These are phyloP conservation scores for Roridomyces roridus DNA, from an alignment of 768 basidiomycete species.

Conservation along the genomic window DNA sequence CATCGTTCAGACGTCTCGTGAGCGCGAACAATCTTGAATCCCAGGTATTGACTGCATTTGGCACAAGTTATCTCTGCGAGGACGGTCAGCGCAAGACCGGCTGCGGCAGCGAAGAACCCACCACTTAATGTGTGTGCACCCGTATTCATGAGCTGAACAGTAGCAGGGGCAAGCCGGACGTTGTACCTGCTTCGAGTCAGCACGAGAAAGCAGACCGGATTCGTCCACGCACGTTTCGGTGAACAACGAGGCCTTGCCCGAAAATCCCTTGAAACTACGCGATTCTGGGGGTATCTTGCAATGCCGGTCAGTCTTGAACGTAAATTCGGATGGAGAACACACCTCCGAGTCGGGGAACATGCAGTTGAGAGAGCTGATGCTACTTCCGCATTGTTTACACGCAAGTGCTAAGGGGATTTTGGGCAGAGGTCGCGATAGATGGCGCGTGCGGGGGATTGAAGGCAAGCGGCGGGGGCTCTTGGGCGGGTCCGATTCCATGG, in stretches of 20 bases:
- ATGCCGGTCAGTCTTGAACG: neutral
- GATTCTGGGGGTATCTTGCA: conserved; percentile 50
- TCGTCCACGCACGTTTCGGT: conserved; percentile 52
- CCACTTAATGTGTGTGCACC: conserved; percentile 53
- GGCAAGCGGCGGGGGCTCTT: conserved; percentile 30
- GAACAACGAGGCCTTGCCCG: conserved; percentile 65
- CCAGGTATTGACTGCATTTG: conserved; percentile 51
- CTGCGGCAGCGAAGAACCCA: neutral
- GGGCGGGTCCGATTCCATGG: conserved; percentile 25
- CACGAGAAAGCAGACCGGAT: neutral
- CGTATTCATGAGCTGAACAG: conserved; percentile 64
- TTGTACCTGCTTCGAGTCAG: conserved; percentile 47
- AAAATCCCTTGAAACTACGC: conserved; percentile 59
- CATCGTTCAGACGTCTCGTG: conserved; percentile 62
- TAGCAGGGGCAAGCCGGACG: conserved; percentile 48
- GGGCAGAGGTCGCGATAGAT: conserved; percentile 53
- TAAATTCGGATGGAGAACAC: conserved; percentile 28
- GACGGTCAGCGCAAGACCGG: neutral
- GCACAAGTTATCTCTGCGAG: conserved; percentile 57
- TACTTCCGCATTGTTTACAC: conserved; percentile 53
- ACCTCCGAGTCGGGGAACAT: conserved; percentile 49
- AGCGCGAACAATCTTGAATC: conserved; percentile 68
- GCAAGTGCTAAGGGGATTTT: conserved; percentile 50
- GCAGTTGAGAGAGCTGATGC: conserved; percentile 50
- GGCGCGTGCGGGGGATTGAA: conserved; percentile 27